Base-by-base conservation (phyloP, 1,139 yeast genomes). In the Nematodospora anomalae region DNA sequence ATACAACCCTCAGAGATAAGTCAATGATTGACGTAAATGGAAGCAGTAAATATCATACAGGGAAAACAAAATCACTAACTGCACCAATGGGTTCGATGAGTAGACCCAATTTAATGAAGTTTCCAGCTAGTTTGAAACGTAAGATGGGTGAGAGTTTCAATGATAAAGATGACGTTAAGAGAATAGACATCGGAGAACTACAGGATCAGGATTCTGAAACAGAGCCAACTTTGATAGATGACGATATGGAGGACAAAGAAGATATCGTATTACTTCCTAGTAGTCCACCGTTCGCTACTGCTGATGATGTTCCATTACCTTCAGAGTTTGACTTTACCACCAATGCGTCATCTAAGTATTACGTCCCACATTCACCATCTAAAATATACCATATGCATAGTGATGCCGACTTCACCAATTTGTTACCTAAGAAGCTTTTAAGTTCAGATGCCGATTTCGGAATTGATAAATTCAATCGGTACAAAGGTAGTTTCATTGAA, bases 401-500 rank as follows among this genome's bases (percentile, higher is more conserved):
- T 20, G 33, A 27, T 25, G 16, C 14, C 10, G 18, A 26, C 26
- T 29, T 25, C 29, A 22, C 15, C 28, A 37, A 23, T 23, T 27
- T 35, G 8, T 32, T 33, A 24, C 41, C 41, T 4, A 30, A 29
- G 13, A 38, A 32, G 18, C 32, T 47, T 18, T 41, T 58, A 9
- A 69, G 72, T 34, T 67, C 74, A 2, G 76, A 71, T 13, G 64
- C 72, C 2, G 76, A 70, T 46, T 71, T 71, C 45, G 76, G 76
- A 2, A 70, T 71, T 27, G 76, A 71, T 41, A 57, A 57, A 30
- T 71, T 71, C 45, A 69, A 71, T 41, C 51, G 76, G 16, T 71
- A 64, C 48, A 60, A 55, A 37, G 57, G 53, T 22, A 42, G 57
- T 67, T 6, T 48, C 57, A 26, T 49, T 4, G 35, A 28, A 9